Base-by-base conservation (phyloP, 352 stramenopile genomes). In the Peronosclerospora sorghi region DNA sequence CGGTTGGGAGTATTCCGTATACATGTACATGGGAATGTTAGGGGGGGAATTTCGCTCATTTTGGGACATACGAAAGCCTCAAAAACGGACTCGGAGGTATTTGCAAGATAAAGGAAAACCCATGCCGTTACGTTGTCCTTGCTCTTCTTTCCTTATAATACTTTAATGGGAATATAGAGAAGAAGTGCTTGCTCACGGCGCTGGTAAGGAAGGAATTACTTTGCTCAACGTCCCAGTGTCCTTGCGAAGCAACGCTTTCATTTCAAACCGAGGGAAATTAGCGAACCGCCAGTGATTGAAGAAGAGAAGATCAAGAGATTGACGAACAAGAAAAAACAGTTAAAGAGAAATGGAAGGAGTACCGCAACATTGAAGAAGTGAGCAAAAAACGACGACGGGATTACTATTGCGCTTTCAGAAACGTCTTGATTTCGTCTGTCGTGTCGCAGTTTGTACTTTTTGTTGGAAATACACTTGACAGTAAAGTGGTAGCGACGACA, bases 81-180 rank as follows among this genome's bases (percentile, higher is more conserved):
- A 4, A 74, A 92, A 58, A 88, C 74, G 37, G 68, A 92, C 64
- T 87, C 75, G 61, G 71, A 89, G 44, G 73, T 86, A 17, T 85
- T 84, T 42, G 79, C 74, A 13, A 70, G 76, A 74, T 90, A 48
- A 40, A 35, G 23, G 21, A 27, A 18, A 15, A 8, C n/a, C 5
- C 5, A 13, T 26, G 21, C n/a, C n/a, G 4, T 26, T 6, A 26
- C 21, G 21, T 26, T 26, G 12, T 35, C 13, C 10, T 19, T 15
- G 30, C 8, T 35, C 28, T 35, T 35, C 13, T 9, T 26, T 26
- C 3, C 6, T 6, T 26, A 26, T 26, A 6, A 26, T 26, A 26
- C 21, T 3, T 17, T 35, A 19, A 5, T 35, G 28, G 1, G 30
- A 9, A 18, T 20, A 26, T 27, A 88, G 76, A 43, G 62, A 68